Conservation (phyloP, 352 stramenopile genomes). For the Pythium grandisporangium region DNA sequence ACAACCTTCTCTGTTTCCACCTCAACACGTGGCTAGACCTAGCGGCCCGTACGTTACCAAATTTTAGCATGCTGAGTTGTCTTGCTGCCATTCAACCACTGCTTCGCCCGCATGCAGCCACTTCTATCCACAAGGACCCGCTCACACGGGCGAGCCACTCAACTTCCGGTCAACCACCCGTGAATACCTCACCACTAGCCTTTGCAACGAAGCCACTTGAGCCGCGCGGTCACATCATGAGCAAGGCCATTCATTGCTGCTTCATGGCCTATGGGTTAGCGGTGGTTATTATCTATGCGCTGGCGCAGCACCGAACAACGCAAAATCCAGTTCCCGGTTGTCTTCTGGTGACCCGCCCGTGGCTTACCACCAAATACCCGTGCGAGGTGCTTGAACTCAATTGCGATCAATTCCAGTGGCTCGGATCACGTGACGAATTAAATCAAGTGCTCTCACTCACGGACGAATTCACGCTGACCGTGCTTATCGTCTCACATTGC, state of each 20-base stretch:
- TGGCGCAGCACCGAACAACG: not conserved
- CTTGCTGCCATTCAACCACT: conserved; percentile 3
- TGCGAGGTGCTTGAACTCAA: conserved; percentile 13
- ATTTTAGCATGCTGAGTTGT: conserved; percentile 4
- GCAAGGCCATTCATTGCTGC: not conserved
- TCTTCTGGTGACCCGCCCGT: not conserved
- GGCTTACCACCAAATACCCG: conserved; percentile 6
- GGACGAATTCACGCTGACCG: conserved; percentile 1
- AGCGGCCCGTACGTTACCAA: conserved; percentile 1
- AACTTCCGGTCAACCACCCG: too few relatives aligned
- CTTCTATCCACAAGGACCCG: not conserved
- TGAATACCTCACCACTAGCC: not conserved
- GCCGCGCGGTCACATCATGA: not conserved
- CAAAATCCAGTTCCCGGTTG: conserved; percentile 1
- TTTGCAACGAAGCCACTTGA: not conserved
- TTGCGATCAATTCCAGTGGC: conserved; percentile 1
- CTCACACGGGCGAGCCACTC: too few relatives aligned
- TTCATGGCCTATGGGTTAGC: conserved; percentile 1
- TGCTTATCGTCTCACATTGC: conserved; percentile 9
- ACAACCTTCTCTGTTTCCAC: conserved; percentile 10
- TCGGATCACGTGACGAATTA: not conserved
- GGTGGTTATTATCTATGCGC: not conserved
- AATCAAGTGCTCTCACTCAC: not conserved
- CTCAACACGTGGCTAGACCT: conserved; percentile 7
- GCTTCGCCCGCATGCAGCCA: not conserved